Conservation (phyloP, 179 eudicot species). For the Kewa caespitosa region DNA sequence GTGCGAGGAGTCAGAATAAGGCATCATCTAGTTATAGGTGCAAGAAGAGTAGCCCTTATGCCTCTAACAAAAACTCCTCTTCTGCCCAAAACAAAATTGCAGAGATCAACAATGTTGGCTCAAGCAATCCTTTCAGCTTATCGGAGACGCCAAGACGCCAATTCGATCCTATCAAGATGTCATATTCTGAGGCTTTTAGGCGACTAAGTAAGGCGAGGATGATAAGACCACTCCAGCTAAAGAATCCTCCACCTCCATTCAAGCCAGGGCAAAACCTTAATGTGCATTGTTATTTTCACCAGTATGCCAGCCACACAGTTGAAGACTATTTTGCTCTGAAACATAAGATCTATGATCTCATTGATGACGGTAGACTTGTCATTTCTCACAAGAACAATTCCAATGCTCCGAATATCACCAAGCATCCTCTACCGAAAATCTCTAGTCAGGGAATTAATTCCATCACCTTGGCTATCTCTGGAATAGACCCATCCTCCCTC, state of each 20-base stretch:
- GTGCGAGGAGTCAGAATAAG: no score
- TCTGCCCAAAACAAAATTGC: not conserved
- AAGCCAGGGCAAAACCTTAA: not conserved
- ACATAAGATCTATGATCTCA: not conserved
- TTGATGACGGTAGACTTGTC: not conserved
- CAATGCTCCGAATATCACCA: not conserved
- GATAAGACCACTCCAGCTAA: not conserved
- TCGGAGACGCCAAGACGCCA: not conserved
- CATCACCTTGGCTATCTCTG: no score
- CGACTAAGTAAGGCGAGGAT: not conserved
- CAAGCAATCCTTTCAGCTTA: not conserved
- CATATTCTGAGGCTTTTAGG: not conserved
- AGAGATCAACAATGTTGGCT: not conserved
- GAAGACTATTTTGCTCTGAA: not conserved
- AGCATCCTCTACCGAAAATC: not conserved
- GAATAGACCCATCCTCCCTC: no score
- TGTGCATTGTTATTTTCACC: not conserved
- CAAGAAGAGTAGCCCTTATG: not conserved
- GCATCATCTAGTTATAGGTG: not conserved
- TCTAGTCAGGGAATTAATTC: no score
- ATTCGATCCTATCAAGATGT: not conserved
- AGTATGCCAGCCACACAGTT: not conserved
- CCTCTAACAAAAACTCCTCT: no score
- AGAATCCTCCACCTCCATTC: not conserved
- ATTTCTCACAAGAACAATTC: not conserved